Percentiles rank a stretch among this genome's conserved stretches.
Conservation (phyloP, 2,329 filamentous ascomycete species). For the Tolypocladium pustulatum region DNA sequence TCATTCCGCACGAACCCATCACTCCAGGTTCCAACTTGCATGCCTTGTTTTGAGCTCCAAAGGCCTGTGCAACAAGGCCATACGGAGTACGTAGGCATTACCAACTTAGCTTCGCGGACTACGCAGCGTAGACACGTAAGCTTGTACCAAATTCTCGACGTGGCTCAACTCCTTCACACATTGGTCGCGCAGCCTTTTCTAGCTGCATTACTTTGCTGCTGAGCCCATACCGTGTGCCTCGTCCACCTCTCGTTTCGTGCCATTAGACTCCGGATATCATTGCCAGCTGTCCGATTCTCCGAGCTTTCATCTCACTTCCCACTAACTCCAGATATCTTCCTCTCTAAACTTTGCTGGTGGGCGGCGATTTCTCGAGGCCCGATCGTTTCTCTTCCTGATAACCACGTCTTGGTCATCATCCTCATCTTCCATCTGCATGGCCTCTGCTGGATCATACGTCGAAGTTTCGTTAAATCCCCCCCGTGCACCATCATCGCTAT, state of each 20-base stretch:
- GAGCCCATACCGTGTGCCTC: neutral
- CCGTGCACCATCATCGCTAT: constrained; percentile 14
- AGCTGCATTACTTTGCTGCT: neutral
- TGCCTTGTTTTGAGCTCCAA: neutral
- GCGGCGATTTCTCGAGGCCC: constrained; percentile 19
- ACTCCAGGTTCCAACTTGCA: neutral
- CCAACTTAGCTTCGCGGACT: neutral
- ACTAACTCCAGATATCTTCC: constrained; percentile 15
- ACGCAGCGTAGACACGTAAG: neutral
- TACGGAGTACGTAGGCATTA: too few relatives aligned
- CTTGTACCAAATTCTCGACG: neutral
- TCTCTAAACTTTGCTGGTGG: constrained; percentile 25
- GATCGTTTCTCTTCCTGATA: constrained; percentile 14
- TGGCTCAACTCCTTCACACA: neutral
- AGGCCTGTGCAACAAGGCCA: neutral
- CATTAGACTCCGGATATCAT: neutral
- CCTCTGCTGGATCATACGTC: neutral
- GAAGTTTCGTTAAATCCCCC: neutral
- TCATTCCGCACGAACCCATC: neutral
- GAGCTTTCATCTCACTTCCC: neutral
- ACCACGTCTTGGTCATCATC: constrained; percentile 21
- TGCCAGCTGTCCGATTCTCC: neutral
- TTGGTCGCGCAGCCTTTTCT: too few relatives aligned
- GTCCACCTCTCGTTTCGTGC: neutral
- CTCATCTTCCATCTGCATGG: constrained; percentile 8